Base-by-base conservation (phyloP, 441 rosid genomes). In the Oxalis stricta region DNA sequence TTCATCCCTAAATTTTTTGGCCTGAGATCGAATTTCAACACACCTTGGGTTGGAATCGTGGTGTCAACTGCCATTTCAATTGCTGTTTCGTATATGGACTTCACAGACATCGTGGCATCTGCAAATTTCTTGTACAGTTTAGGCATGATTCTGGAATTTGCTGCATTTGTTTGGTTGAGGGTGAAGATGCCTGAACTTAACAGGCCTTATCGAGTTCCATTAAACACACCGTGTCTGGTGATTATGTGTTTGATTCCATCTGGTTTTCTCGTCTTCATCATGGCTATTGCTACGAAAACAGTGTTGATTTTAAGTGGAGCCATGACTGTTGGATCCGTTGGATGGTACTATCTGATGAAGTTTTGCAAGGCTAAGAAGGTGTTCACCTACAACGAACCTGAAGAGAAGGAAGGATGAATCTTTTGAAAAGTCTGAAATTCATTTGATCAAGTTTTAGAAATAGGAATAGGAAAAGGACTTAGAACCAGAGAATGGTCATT, bases 31-130 rank as follows among this genome's bases (percentile, higher is more conserved):
- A 70, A 61, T 44, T 86, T 83, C 49, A 53, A 62, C 44, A 87
- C 96, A 13, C 92, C 94, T 5, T 83, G 92, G 96, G 43, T 87
- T 0, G 94, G 69, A 35, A 70, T 66, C 21, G n/a, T 59, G 46
- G 17, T 50, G 12, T 55, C 69, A 6, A 63, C 72, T 29, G 15
- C 55, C 18, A 32, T 70, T 21, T 42, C 70, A 8, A 46, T 60
- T 3, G 59, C 47, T 0, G 70, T 63, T 13, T 60, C 70, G 10
- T 70, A 30, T 45, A 32, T 66, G 60, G 26, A 49, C 18, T 70
- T 70, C n/a, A 3, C 52, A 0, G 44, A 57, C 41, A 50, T 70
- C 10, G 62, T 70, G 20, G 61, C 58, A 2, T 55, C 61, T 3
- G 69, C 42, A 38, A 70, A 65, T 50, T 70, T 65, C 56, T 53